Conservation (phyloP, 805 yeast species). For the Lachancea lanzarotensis region DNA sequence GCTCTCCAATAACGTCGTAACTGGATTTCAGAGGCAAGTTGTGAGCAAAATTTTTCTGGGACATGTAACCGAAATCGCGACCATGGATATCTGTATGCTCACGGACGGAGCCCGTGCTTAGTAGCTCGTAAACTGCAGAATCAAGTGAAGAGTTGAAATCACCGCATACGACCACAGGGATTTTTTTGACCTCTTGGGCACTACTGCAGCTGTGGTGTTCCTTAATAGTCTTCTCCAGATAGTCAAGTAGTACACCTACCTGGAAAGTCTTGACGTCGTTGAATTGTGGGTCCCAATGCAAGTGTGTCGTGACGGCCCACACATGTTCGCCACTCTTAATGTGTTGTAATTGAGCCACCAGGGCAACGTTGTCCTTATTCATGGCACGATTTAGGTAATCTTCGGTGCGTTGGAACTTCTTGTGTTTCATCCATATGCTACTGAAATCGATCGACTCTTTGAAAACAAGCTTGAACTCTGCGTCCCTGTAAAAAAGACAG, state of each 20-base stretch:
- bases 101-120: conserved; percentile 69
- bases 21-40: conserved; percentile 77
- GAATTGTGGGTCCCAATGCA: conserved; percentile 97
- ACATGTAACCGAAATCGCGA: conserved; percentile 84
- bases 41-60: conserved; percentile 83
- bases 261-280: conserved; percentile 96
- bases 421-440: conserved; percentile 69
- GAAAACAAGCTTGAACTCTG: conserved; percentile 63
- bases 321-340: conserved; percentile 62
- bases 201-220: conserved; percentile 39
- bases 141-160: conserved; percentile 86
- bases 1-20: conserved; percentile 76
- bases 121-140: conserved; percentile 88
- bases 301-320: conserved; percentile 81
- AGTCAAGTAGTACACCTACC: conserved; percentile 86
- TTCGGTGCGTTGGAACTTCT: conserved; percentile 84
- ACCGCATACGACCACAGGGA: conserved; percentile 85
- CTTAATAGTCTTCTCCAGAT: conserved; percentile 61
- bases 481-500: conserved; percentile 78
- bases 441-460: conserved; percentile 78
- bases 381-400: conserved; percentile 94
- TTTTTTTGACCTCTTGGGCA: conserved; percentile 47
- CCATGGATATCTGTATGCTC: conserved; percentile 78
- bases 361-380: conserved; percentile 91
- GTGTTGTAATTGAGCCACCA: conserved; percentile 69